Evolutionary conservation across 2,329 filamentous ascomycete genomes (phyloP), one percentile per base, ranked within the genome.

Genomic region (Mycosphaerella sp.): DNA sequence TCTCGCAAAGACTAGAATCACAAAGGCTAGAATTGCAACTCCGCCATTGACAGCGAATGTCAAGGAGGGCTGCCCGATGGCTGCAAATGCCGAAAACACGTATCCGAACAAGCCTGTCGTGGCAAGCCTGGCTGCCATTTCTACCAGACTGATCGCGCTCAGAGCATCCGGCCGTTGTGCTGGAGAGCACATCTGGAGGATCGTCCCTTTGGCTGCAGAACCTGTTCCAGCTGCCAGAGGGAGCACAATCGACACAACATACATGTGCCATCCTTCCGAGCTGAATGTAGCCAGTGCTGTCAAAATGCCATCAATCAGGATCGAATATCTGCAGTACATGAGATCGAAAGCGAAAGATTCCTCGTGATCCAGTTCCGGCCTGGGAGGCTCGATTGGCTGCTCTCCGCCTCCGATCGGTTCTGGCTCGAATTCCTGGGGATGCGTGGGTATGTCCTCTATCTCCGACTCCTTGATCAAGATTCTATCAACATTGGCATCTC

Each of bases 211-310:
- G 1, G 83, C 82, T 0, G 84, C 82, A 0, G 83, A 78, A 0
- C 82, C 84, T 0, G 84, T 84, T 0, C 85, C 85, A 0, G 84
- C 84, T 0, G 81, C 83, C 27, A 87, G 79, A 0, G 85, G 85
- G 0, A 88, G 72, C 1, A 87, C 63, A 21, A 79, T 76, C 0
- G 82, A 82, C 1, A 84, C 78, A 0, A 86, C 66, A 60, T 85
- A 87, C 41, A 87, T 80, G 58, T 88, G 84, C 81, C 82, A 87
- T 1, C 76, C 75, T 42, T 79, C 53, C 0, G 76, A 80, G 0
- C 82, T 80, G 55, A 86, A 82, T 0, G 80, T 78, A 0, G 82
- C 79, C 0, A 80, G 71, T 1, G 78, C 78, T 0, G 85, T 88
- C 17, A 88, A 68, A 0, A 79, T 60, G 0, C 82, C 82, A 59